Evolutionary conservation across 176 grass and related monocot genomes (phyloP), one percentile per base, ranked within the genome.

Genomic region (Sorghum bicolor): DNA sequence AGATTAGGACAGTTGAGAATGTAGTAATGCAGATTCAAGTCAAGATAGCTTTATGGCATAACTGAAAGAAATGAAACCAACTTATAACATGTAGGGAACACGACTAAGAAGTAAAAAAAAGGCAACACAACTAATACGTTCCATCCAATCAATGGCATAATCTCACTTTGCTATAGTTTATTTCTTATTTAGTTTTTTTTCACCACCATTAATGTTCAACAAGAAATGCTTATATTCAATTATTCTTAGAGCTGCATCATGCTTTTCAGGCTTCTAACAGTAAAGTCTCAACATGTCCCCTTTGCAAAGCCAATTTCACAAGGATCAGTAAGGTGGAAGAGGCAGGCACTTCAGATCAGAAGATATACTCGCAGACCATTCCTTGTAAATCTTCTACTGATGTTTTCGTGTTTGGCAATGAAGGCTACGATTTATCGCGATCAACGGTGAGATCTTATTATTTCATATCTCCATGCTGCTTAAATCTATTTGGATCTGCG

Each of bases 361-460:
- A 97, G 76, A 97, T 97, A 75, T 97, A 94, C 79, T 97, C 92
- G 1, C 95, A 97, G 80, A 91, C 86, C 4, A 86, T 97, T 77
- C 90, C 92, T 67, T 84, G 17, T 14, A 71, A 57, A 81, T 67
- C 88, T 45, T 93, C 88, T 63, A 67, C 64, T 0, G 66, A 82
- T 43, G 86, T 83, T 24, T 86, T 84, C n/a, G 29, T 91, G 65
- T 80, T 80, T 6, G 13, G n/a, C 20, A 44, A 69, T 50, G 52
- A 75, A 43, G 67, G 60, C 63, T 70, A 90, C 17, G 38, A 63
- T 10, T 24, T 76, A 22, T 24, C 70, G n/a, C 70, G 33, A 69
- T 64, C 72, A 70, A 67, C 2, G 70, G 95, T 92, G 81, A 89
- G 86, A 67, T 77, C 70, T n/a, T 40, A 13, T 88, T 69, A 53